These are phyloP conservation scores for Botrytis cinerea DNA, from an alignment of 2,329 filamentous ascomycete species.

Conservation along the genomic window DNA sequence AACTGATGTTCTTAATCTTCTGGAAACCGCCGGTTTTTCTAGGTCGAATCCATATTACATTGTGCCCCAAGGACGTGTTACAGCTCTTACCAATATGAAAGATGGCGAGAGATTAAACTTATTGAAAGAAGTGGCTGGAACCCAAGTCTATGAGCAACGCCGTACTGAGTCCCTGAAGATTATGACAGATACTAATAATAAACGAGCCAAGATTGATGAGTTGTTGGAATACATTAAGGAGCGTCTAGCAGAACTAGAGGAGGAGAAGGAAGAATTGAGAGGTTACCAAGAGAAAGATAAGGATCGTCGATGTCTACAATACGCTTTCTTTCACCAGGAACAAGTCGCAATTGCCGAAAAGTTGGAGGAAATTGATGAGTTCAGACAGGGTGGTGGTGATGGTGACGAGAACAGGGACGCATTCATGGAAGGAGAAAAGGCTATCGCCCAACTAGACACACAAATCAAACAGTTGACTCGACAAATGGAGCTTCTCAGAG, in stretches of 20 bases:
- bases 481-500: slow-evolving; percentile 78
- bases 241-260: slow-evolving; percentile 83
- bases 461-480: slow-evolving; percentile 80
- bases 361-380: slow-evolving; percentile 80
- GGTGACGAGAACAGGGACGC: slow-evolving; percentile 77
- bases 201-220: slow-evolving; percentile 91
- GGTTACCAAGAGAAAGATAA: slow-evolving; percentile 94
- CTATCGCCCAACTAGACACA: slow-evolving; percentile 73
- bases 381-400: slow-evolving; percentile 78
- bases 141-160: slow-evolving; percentile 92
- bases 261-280: slow-evolving; percentile 93
- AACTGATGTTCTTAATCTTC: slow-evolving; percentile 88
- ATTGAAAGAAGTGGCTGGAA: slow-evolving; percentile 97
- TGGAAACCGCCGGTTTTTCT: slow-evolving; percentile 95
- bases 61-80: slow-evolving; percentile 94
- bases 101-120: slow-evolving; percentile 86
- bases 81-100: slow-evolving; percentile 97
- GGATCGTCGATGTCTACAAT: slow-evolving; percentile 88
- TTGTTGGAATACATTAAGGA: slow-evolving; percentile 89
- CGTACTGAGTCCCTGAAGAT: slow-evolving; percentile 92
- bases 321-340: slow-evolving; percentile 89
- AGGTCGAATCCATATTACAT: slow-evolving; percentile 99
- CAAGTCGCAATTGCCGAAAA: slow-evolving; percentile 76
- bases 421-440: slow-evolving; percentile 77
- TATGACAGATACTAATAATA: slow-evolving; percentile 95